Evolutionary conservation across 2,329 filamentous ascomycete genomes (phyloP).

Genomic region (Aspergillus clavatus): DNA sequence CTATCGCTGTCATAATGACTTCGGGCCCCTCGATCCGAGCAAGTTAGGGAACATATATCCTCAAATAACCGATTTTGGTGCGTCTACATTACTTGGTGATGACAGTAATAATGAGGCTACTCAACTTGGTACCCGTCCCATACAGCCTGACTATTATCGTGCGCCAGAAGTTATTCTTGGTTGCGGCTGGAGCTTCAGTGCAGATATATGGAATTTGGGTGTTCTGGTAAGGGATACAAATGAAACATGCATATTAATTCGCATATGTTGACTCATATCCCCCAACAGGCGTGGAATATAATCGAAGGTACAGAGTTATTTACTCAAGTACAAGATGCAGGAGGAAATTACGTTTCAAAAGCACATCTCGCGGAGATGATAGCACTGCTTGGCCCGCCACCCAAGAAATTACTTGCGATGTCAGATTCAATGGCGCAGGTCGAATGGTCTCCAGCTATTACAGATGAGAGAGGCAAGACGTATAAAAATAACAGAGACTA

Average conservation of each 20-base stretch:
- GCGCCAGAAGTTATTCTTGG: constrained; percentile 35
- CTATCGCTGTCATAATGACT: constrained; percentile 21
- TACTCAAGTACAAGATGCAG: constrained; percentile 15
- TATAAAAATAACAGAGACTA: constrained; percentile 10
- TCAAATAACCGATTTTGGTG: constrained; percentile 22
- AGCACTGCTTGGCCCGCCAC: constrained; percentile 25
- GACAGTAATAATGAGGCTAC: too few species aligned
- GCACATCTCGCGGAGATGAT: constrained; percentile 32
- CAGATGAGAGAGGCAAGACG: constrained; percentile 18
- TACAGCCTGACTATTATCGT: constrained; percentile 39
- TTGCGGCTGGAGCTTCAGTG: constrained; percentile 30
- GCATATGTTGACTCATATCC: too few species aligned
- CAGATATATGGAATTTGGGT: constrained; percentile 38
- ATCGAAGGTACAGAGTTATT: constrained; percentile 27
- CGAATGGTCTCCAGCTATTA: background rate
- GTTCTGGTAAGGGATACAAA: too few species aligned
- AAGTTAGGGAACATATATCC: constrained; percentile 16
- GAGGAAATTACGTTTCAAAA: constrained; percentile 22
- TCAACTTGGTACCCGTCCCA: too few species aligned
- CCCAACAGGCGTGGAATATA: constrained; percentile 32
- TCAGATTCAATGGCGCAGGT: too few species aligned
- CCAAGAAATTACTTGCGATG: constrained; percentile 23
- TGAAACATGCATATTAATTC: too few species aligned
- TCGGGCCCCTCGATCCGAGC: constrained; percentile 14
- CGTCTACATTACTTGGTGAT: too few species aligned